A percentile compares a stretch with the other conserved stretches of the same genome.
phyloP scores from a whole-genome alignment of 1,284 basidiomycete genomes.

The Austroboletus novae-zelandiae region DNA sequence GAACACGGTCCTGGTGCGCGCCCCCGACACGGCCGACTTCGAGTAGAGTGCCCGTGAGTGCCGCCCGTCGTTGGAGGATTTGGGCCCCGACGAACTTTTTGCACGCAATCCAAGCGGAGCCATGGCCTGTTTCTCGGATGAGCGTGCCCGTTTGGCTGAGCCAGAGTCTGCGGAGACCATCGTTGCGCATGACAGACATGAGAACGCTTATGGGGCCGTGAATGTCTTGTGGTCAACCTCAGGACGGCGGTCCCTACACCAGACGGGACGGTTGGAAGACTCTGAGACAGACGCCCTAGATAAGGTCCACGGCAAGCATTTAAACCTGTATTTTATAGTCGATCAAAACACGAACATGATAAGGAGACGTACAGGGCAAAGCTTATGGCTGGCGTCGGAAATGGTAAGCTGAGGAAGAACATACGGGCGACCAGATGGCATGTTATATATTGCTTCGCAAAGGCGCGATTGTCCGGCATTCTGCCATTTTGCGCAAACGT shows the following conservation, averaged over 20 bases:
- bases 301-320: constrained; percentile 52
- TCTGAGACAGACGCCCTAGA: constrained; percentile 24
- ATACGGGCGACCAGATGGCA: constrained; percentile 43
- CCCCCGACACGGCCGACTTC: constrained; percentile 85
- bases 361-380: constrained; percentile 72
- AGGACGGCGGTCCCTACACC: constrained; percentile 5
- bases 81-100: constrained; percentile 74
- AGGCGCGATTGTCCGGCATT: too few species aligned
- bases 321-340: constrained; percentile 97
- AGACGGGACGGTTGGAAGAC: constrained; percentile 7
- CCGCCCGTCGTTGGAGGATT: constrained; percentile 51
- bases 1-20: constrained; percentile 84
- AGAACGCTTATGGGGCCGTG: constrained; percentile 74
- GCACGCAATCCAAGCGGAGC: constrained; percentile 82
- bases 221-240: constrained; percentile 17
- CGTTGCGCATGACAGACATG: constrained; percentile 58
- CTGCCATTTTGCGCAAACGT: too few species aligned
- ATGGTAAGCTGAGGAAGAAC: constrained; percentile 63
- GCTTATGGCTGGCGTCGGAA: constrained; percentile 81
- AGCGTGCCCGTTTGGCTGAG: constrained; percentile 95
- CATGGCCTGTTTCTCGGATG: constrained; percentile 90
- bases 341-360: not conserved
- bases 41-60: constrained; percentile 20
- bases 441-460: constrained; percentile 80
- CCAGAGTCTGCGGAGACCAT: constrained; percentile 88